These are phyloP conservation scores for Fermentozyma sake DNA, from an alignment of 1,139 yeast species.

Conservation along the genomic window DNA sequence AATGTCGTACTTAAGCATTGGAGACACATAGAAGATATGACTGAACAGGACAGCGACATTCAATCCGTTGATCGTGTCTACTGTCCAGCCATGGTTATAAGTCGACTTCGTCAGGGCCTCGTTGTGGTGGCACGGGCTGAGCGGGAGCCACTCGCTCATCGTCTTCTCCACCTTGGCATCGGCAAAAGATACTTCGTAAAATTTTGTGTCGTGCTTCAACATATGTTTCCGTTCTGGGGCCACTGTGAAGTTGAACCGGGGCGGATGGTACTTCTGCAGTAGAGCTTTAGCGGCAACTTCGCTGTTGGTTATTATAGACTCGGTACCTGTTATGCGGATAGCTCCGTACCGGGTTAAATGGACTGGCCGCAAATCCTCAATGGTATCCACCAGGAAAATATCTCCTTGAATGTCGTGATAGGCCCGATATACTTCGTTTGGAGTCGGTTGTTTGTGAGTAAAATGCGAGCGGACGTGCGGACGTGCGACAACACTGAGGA, in stretches of 20 bases:
- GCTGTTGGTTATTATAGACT: slow-evolving; percentile 9
- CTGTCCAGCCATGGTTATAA: slow-evolving; percentile 21
- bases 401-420: slow-evolving; percentile 4
- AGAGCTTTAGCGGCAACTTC: slow-evolving; percentile 3
- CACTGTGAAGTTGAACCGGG: background rate
- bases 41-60: slow-evolving; percentile 13
- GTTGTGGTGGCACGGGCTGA: slow-evolving; percentile 10
- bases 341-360: slow-evolving; percentile 7
- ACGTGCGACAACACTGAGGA: too few species aligned
- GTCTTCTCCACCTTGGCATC: slow-evolving; percentile 5
- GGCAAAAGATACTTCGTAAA: slow-evolving; percentile 7
- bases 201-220: slow-evolving; percentile 1
- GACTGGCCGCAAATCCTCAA: slow-evolving; percentile 6
- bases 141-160: slow-evolving; percentile 7
- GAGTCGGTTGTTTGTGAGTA: background rate
- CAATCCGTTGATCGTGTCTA: slow-evolving; percentile 13
- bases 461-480: too few species aligned
- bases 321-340: slow-evolving; percentile 5
- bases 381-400: slow-evolving; percentile 5
- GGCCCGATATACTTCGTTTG: slow-evolving; percentile 2
- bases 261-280: slow-evolving; percentile 4
- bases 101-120: slow-evolving; percentile 12
- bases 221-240: background rate
- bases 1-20: slow-evolving; percentile 11
- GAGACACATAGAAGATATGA: slow-evolving; percentile 12